A percentile compares a stretch with the other conserved stretches of the same genome.
Evolutionary conservation across 1,284 basidiomycete species (phyloP).

Genomic region (Trametes versicolor): DNA sequence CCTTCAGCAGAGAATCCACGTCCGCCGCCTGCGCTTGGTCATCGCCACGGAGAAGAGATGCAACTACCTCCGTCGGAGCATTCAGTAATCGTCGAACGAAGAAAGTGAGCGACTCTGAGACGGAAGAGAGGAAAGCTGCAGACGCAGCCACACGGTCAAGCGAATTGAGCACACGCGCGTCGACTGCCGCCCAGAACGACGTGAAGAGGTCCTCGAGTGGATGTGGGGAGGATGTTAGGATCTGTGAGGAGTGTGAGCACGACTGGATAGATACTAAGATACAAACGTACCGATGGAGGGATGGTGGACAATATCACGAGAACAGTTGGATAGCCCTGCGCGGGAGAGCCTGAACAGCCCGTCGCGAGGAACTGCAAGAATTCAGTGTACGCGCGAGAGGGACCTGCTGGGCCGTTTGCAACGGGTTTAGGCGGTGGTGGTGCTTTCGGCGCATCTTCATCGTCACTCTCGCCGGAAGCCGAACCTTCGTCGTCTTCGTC

Average conservation of each 20-base stretch:
- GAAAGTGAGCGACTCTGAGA: conserved; percentile 77
- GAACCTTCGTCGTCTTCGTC: conserved; percentile 43
- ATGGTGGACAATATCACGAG: conserved; percentile 84
- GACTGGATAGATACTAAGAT: not conserved
- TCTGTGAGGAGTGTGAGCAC: conserved; percentile 32
- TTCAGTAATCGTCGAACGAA: conserved; percentile 55
- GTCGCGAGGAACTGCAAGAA: conserved; percentile 80
- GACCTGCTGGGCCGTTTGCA: conserved; percentile 24
- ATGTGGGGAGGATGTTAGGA: conserved; percentile 30
- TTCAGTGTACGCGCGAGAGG: conserved; percentile 67
- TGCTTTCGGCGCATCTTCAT: conserved; percentile 40
- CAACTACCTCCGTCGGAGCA: conserved; percentile 29
- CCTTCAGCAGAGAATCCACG: conserved; percentile 33
- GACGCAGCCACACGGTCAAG: conserved; percentile 60
- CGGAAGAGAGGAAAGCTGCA: conserved; percentile 71
- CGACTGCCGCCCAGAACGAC: conserved; percentile 82
- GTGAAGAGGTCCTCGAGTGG: conserved; percentile 64
- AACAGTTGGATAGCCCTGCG: conserved; percentile 81
- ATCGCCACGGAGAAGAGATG: conserved; percentile 24
- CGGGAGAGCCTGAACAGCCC: conserved; percentile 80
- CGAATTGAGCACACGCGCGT: conserved; percentile 68
- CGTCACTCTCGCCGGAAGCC: conserved; percentile 49
- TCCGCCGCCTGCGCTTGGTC: conserved; percentile 6
- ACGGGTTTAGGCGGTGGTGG: conserved; percentile 14
- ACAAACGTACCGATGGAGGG: conserved; percentile 60